Evolutionary conservation across 805 yeast species (phyloP), one percentile per base, ranked within the genome.

Genomic region (Starmera dryadoides): DNA sequence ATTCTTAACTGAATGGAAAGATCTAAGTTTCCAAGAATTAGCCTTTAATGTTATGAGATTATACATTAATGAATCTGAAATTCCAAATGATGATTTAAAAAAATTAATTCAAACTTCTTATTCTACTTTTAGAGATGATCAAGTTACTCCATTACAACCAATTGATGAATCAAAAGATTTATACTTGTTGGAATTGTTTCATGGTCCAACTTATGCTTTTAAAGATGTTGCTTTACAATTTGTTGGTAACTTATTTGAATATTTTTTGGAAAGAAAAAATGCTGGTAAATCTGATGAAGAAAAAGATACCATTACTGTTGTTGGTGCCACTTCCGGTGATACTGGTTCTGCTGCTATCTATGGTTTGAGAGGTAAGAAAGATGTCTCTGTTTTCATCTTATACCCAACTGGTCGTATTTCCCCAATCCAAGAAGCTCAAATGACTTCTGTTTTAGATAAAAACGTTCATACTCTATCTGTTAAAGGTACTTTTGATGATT

Each of bases 301-400:
- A 49, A 75, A 91, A 59, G 93, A 87, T 51, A 75, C 77, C 43
- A 71, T 93, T 55, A 93, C 99, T 30, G 98, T 93, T 48, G 96
- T 93, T 42, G 99, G 99, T 56, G 99, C 99, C 33, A 93, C 99
- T 21, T 84, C 95, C 35, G 99, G 99, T 58, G 99, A 93, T 57
- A 93, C 99, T 35, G 99, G 99, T 43, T 85, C 96, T 39, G 99
- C 99, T 39, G 98, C 99, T 46, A 93, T 93, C 50, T 93, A 93
- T 65, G 99, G 99, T 39, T 75, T 93, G 50, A 77, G 98, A 67
- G 94, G 94, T 62, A 93, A 93, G 67, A 85, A 88, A 64, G 98
- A 93, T 61, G 96, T 93, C n/a, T 84, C 94, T 23, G 98, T 93
- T 18, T 93, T 93, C 64, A 93, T 93, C 48, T 68, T 93, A 53